Conservation (phyloP, 768 basidiomycete genomes). For the Auricularia heimuer region DNA sequence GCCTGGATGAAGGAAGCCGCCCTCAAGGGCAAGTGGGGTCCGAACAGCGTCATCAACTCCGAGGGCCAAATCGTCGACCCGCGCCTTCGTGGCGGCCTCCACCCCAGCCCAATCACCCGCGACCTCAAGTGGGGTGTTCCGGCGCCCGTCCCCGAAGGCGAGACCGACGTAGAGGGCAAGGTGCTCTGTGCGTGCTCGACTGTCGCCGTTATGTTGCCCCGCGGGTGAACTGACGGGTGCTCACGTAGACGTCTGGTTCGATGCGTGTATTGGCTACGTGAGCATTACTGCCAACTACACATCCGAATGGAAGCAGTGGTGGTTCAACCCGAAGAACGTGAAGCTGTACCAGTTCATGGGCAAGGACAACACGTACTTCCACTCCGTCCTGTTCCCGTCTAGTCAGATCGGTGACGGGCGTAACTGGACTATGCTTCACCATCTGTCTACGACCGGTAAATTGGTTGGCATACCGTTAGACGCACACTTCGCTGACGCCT, state of each 20-base stretch:
- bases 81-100: constrained; percentile 73
- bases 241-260: constrained; percentile 86
- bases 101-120: constrained; percentile 84
- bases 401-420: constrained; percentile 83
- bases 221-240: background rate
- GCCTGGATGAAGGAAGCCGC: constrained; percentile 79
- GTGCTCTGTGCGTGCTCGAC: constrained; percentile 73
- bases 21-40: constrained; percentile 82
- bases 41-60: constrained; percentile 79
- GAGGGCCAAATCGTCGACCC: constrained; percentile 88
- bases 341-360: constrained; percentile 98
- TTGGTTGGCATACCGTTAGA: constrained; percentile 22
- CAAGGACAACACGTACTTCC: constrained; percentile 98
- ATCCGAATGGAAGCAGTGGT: constrained; percentile 93
- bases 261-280: constrained; percentile 92
- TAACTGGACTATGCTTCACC: constrained; percentile 88
- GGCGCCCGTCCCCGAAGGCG: constrained; percentile 60
- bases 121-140: constrained; percentile 96
- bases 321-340: constrained; percentile 86
- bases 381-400: constrained; percentile 90
- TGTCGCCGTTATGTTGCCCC: background rate
- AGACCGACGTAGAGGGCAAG: constrained; percentile 77
- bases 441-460: constrained; percentile 89
- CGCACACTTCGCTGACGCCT: background rate
- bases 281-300: constrained; percentile 97